Conservation (phyloP, 2,329 filamentous ascomycete species). For the Exophiala oligosperma region DNA sequence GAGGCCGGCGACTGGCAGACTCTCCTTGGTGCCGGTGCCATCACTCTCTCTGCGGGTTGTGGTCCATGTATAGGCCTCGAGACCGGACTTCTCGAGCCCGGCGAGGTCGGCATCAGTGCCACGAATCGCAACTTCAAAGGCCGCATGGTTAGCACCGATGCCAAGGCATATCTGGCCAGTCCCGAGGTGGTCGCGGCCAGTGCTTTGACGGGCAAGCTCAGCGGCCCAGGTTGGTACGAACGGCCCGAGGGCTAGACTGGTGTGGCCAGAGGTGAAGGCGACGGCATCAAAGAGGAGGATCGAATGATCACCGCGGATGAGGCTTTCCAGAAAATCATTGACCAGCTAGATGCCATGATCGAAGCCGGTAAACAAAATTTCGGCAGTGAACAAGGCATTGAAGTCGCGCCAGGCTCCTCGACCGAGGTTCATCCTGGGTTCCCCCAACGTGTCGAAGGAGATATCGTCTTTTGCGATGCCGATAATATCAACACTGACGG, state of each 20-base stretch:
- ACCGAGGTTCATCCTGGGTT: slow-evolving; percentile 84
- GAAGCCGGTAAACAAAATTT: slow-evolving; percentile 53
- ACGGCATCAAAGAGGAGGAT: slow-evolving; percentile 63
- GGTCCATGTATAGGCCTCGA: slow-evolving; percentile 86
- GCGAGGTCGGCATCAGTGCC: slow-evolving; percentile 83
- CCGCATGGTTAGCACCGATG: slow-evolving; percentile 77
- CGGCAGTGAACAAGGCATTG: slow-evolving; percentile 28
- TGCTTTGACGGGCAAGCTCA: slow-evolving; percentile 60
- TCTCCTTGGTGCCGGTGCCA: slow-evolving; percentile 76
- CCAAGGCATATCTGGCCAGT: slow-evolving; percentile 81
- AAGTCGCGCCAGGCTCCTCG: not conserved
- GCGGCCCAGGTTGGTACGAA: slow-evolving; percentile 75
- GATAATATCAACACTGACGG: slow-evolving; percentile 90
- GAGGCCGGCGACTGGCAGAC: slow-evolving; percentile 82
- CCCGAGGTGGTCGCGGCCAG: slow-evolving; percentile 92
- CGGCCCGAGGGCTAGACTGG: slow-evolving; percentile 65
- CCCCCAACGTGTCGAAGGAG: slow-evolving; percentile 76
- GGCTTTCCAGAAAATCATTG: slow-evolving; percentile 70
- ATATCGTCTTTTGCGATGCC: slow-evolving; percentile 83
- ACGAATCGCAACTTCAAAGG: slow-evolving; percentile 91
- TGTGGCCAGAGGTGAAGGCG: slow-evolving; percentile 68
- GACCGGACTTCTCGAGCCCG: slow-evolving; percentile 73
- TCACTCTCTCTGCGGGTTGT: slow-evolving; percentile 70
- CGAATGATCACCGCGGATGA: slow-evolving; percentile 67
- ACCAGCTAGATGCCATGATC: slow-evolving; percentile 66